These are phyloP conservation scores for Boletus huronensis DNA, from an alignment of 768 basidiomycete species.

Conservation along the genomic window DNA sequence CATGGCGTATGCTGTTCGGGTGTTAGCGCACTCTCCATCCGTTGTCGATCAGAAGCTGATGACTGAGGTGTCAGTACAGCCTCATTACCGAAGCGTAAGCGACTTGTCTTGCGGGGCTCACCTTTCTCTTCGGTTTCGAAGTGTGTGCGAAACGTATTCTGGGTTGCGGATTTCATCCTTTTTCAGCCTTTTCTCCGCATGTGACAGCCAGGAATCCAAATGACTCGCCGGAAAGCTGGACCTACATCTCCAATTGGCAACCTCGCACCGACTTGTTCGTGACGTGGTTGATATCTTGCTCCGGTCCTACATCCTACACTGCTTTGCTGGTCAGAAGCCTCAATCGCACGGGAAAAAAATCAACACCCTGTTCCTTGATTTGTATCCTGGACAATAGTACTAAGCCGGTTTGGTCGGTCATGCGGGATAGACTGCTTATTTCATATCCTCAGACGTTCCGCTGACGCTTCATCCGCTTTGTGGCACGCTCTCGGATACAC, in stretches of 20 bases:
- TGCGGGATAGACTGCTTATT: slow-evolving; percentile 9
- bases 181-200: slow-evolving; percentile 14
- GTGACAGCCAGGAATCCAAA: slow-evolving; percentile 14
- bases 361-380: background rate
- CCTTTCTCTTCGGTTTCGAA: background rate
- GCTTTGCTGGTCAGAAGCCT: slow-evolving; percentile 5
- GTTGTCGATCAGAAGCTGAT: background rate
- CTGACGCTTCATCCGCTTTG: slow-evolving; percentile 25
- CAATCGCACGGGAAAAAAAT: slow-evolving; percentile 1
- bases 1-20: slow-evolving; percentile 7
- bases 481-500: slow-evolving; percentile 29
- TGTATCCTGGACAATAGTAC: background rate
- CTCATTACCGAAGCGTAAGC: background rate
- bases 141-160: slow-evolving; percentile 5
- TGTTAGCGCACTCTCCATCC: background rate
- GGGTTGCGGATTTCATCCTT: slow-evolving; percentile 4
- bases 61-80: background rate
- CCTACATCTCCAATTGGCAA: slow-evolving; percentile 12
- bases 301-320: slow-evolving; percentile 7
- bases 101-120: background rate
- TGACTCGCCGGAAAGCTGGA: slow-evolving; percentile 4
- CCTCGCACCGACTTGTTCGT: slow-evolving; percentile 8
- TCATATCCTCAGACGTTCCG: slow-evolving; percentile 16
- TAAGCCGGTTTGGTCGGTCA: background rate
- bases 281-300: slow-evolving; percentile 21